Evolutionary conservation across 1,284 basidiomycete genomes (phyloP), one percentile per base, ranked within the genome.

Genomic region (Schizophyllum amplum): DNA sequence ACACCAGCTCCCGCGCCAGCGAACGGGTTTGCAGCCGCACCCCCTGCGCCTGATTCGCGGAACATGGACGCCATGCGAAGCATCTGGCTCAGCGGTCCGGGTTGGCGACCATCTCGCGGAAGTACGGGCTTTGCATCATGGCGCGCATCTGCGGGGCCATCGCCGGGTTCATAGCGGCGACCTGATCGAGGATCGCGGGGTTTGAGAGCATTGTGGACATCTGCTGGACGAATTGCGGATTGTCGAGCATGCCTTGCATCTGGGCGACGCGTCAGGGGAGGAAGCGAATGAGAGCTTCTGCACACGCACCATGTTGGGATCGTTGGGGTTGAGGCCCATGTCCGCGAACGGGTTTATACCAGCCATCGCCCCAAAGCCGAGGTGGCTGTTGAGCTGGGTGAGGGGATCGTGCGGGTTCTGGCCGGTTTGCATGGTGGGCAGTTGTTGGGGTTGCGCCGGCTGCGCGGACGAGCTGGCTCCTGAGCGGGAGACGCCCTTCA

Each of bases 311-410:
- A 94, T 90, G 68, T 96, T 95, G 1, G 92, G 93, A 67, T 94
- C 93, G 64, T 88, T 89, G 4, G 82, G 76, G 67, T 97, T 97
- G 54, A 94, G 62, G 7, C 92, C 88, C 81, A 94, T 83, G 3
- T 87, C 87, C 1, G 86, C 80, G 64, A 97, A 96, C 0, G 94
- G 93, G 66, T 96, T 95, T 67, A 94, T 77, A 4, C 87, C 88
- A 0, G 84, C 86, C 81, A 90, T 82, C 25, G 79, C 74, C 4
- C 87, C 89, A 63, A 83, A 88, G 1, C 83, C 87, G 68, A 81
- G 71, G 64, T 84, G 83, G 6, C 82, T 75, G 66, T 90, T 91
- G 50, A 91, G 76, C 60, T 82, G 82, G 0, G 87, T 90, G 55
- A 91, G 78, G 0, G 87, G 89, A 67, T 93, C 86, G 65, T 85